Conservation (phyloP, 1,139 yeast genomes). For the Wickerhamomyces sp. region DNA sequence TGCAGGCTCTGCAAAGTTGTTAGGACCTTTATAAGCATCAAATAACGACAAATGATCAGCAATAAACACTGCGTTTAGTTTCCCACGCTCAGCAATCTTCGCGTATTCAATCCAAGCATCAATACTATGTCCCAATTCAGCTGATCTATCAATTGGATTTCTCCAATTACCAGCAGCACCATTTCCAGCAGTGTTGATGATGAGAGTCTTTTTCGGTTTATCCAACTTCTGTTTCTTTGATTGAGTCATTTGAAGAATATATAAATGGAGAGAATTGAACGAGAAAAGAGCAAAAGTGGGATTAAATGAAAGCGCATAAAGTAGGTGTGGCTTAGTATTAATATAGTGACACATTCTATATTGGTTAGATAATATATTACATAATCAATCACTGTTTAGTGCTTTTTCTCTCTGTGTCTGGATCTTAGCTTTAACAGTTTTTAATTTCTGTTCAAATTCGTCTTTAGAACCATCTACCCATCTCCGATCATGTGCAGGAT, state of each 20-base stretch:
- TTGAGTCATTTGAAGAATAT: no score
- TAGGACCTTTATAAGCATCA: slow-evolving; percentile 31
- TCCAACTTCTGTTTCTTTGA: background rate
- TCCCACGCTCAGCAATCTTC: slow-evolving; percentile 33
- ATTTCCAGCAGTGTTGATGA: background rate
- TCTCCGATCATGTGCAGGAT: slow-evolving; percentile 32
- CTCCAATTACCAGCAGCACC: slow-evolving; percentile 27
- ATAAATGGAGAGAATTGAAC: background rate
- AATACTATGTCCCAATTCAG: slow-evolving; percentile 28
- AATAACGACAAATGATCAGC: slow-evolving; percentile 37
- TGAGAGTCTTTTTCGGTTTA: slow-evolving; percentile 1
- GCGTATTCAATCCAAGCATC: slow-evolving; percentile 38
- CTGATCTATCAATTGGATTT: slow-evolving; percentile 34
- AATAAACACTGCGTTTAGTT: slow-evolving; percentile 35
- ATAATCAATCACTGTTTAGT: background rate
- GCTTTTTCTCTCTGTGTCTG: slow-evolving; percentile 14
- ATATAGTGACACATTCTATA: no score
- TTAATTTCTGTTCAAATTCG: slow-evolving; percentile 12
- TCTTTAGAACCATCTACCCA: slow-evolving; percentile 24
- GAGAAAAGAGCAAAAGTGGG: no score
- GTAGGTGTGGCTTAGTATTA: no score
- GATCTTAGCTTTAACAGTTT: slow-evolving; percentile 15
- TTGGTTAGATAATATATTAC: background rate
- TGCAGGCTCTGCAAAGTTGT: slow-evolving; percentile 28
- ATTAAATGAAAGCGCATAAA: no score